phyloP scores from a whole-genome alignment of 139 green algal species.

The Haematococcus sp. region DNA sequence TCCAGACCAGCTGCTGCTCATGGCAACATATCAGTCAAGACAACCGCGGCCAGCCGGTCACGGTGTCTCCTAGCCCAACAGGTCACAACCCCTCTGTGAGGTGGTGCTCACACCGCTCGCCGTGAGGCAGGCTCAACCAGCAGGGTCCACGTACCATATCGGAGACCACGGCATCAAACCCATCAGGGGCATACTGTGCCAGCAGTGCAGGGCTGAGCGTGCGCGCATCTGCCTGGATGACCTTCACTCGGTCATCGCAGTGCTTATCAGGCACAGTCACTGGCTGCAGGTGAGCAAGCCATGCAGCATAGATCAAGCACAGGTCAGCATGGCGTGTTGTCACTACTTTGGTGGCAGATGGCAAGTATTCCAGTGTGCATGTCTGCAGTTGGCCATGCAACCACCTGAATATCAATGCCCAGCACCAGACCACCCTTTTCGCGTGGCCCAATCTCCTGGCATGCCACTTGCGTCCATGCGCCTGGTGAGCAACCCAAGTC shows the following conservation, averaged over 20 bases:
- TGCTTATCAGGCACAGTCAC: conserved; percentile 44
- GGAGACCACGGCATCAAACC: conserved; percentile 71
- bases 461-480: conserved; percentile 81
- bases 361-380: too few relatives aligned
- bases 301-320: background rate
- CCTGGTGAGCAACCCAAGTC: conserved; percentile 79
- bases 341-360: background rate
- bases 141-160: conserved; percentile 84
- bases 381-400: background rate
- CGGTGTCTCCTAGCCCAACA: too few relatives aligned
- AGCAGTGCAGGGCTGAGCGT: conserved; percentile 53
- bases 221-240: conserved; percentile 67
- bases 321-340: background rate
- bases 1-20: too few relatives aligned
- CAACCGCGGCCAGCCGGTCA: too few relatives aligned
- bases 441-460: conserved; percentile 66
- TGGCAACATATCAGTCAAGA: too few relatives aligned
- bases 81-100: too few relatives aligned
- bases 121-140: too few relatives aligned
- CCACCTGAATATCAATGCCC: conserved; percentile 70
- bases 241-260: conserved; percentile 64
- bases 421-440: conserved; percentile 64
- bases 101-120: too few relatives aligned
- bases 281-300: too few relatives aligned
- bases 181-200: conserved; percentile 32